phyloP scores from a whole-genome alignment of 2,329 filamentous ascomycete species.

The Thielaviopsis cerberus region DNA sequence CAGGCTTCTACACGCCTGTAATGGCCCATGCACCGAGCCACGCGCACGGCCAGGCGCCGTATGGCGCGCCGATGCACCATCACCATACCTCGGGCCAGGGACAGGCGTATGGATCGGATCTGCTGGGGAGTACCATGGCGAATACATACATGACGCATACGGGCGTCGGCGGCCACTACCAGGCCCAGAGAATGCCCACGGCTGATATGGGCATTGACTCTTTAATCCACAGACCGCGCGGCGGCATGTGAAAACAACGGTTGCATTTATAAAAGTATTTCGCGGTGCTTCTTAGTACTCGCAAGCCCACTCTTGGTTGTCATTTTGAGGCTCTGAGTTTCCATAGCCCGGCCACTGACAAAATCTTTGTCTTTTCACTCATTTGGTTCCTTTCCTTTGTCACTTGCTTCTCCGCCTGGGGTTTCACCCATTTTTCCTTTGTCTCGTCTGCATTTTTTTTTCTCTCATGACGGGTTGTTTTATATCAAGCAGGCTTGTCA shows the following conservation, averaged over 20 bases:
- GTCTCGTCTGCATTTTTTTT: background rate
- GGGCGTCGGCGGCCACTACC: conserved; percentile 15
- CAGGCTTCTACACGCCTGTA: background rate
- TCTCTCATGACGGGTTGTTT: background rate
- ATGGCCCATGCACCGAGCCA: background rate
- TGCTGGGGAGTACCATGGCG: background rate
- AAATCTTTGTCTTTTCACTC: background rate
- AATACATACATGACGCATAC: conserved; percentile 14
- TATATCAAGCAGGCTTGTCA: background rate
- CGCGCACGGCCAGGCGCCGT: background rate
- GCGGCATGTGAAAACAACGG: conserved; percentile 2
- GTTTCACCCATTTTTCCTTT: background rate
- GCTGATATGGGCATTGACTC: conserved; percentile 43
- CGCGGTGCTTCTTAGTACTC: too few species aligned
- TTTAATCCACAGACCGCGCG: conserved; percentile 31
- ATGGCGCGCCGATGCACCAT: background rate
- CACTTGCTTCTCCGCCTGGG: background rate
- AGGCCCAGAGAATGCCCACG: conserved; percentile 23
- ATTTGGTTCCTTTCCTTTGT: background rate
- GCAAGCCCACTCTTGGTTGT: too few species aligned
- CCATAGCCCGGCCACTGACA: background rate
- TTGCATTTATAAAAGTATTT: conserved; percentile 14
- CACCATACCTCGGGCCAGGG: background rate
- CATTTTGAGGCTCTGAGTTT: background rate
- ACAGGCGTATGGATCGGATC: background rate